A percentile compares a stretch with the other conserved stretches of the same genome.
Evolutionary conservation across 106 monocot genomes (phyloP).

Genomic region (Dioscorea alata): DNA sequence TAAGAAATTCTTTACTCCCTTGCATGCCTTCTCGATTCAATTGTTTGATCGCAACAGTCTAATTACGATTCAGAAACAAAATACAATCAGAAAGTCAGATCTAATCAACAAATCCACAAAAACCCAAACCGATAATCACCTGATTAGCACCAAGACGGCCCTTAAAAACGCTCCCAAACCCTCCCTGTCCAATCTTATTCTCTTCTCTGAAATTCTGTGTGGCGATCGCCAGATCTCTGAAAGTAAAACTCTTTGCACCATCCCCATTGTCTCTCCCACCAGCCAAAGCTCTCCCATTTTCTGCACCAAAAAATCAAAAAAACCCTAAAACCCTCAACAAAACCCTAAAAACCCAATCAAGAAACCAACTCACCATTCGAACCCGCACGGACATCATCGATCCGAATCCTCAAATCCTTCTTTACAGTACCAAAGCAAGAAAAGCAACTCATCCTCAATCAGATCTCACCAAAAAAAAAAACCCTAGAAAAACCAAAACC

Average conservation of each 20-base stretch:
- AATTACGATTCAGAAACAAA: background rate
- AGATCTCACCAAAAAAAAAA: background rate
- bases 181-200: conserved; percentile 86
- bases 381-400: background rate
- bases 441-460: conserved; percentile 4
- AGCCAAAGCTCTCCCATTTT: background rate
- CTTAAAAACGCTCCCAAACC: conserved; percentile 86
- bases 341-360: background rate
- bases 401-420: background rate
- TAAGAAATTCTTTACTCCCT: conserved; percentile 74
- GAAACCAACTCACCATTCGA: background rate
- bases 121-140: background rate
- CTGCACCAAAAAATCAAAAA: background rate
- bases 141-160: conserved; percentile 49
- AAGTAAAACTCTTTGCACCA: conserved; percentile 54
- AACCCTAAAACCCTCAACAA: background rate
- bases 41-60: conserved; percentile 81
- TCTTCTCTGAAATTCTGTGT: conserved; percentile 65
- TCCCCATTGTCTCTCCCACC: background rate
- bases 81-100: background rate
- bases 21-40: conserved; percentile 66
- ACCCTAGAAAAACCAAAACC: background rate
- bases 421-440: conserved; percentile 3
- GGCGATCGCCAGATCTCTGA: conserved; percentile 63
- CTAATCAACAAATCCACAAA: background rate